Base-by-base conservation (phyloP, 2,329 filamentous ascomycete species). In the Sarocladium brachiariae region DNA sequence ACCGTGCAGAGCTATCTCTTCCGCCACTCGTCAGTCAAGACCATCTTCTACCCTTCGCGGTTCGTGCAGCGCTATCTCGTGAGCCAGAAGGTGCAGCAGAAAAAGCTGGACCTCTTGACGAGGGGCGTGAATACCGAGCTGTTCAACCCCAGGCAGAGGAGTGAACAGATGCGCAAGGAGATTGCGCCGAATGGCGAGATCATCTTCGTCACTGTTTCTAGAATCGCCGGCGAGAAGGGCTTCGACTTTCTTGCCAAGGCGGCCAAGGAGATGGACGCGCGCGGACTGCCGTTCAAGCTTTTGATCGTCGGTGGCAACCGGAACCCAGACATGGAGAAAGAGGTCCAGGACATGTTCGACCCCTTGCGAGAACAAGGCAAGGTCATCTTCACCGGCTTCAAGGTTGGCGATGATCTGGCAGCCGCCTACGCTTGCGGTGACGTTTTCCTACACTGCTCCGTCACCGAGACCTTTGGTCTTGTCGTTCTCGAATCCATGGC, bases 401-500 rank as follows among this genome's bases (percentile, higher is more conserved):
- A 80, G 56, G 73, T 77, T 1, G 83, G 83, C 10, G 73, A 74
- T 47, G 72, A 74, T 2, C 71, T 87, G 8, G 83, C 82, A n/a
- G 69, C 72, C n/a, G 77, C 80, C 9, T 88, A 86, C 56, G 83
- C 84, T 2, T 79, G 78, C 3, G 83, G 78, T 1, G 83, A 87
- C 59, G 57, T 87, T n/a, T 87, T 87, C 60, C 65, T 87, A 13
- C 83, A 87, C 65, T 86, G 82, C 65, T 87, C 81, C 19, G 70
- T 87, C 52, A 87, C 83, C 1, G 84, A 87, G 64, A 87, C 84
- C 0, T 87, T 87, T 62, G 84, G 84, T 1, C 69, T 87, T 9
- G 83, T 87, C 0, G 83, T 87, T 1, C 69, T 87, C 2, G 84
- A 87, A 63, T 79, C 80, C 2, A 86, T 87, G 83, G 83, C 83